Evolutionary conservation across 192 early-diverging fungal species (phyloP), one percentile per base, ranked within the genome.

Genomic region (Backusella parvicylindrica): DNA sequence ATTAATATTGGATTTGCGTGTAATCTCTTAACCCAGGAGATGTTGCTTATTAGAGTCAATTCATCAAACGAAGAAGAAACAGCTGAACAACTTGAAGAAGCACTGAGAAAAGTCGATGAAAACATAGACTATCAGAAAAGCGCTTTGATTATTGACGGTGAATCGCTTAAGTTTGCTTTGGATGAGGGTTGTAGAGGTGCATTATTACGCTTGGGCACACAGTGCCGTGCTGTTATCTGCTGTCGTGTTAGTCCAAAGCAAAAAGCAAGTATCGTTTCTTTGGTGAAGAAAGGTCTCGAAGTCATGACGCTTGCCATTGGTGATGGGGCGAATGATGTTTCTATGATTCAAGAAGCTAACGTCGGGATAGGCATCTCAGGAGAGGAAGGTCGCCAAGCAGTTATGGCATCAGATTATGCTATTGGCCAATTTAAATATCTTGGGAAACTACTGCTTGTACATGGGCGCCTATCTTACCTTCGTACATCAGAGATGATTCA

Each of bases 281-380:
- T 94, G 50, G 91, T 94, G 28, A 92, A 92, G 66, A 81, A 88
- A 28, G 81, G 84, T 9, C 78, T 88, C 21, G 79, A 88, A 32
- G 85, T 84, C 18, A 86, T 93, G 83, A 92, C 91, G 36, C 80
- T 92, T 40, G 86, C 91, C 2, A 94, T 94, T 71, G 92, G 92
- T 11, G 92, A 94, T 78, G 92, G 92, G 11, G 92, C 92, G 3
- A 94, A 94, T 68, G 92, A 94, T 80, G 92, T 94, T 28, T 86
- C 86, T 49, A 94, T 94, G 92, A 94, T 94, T 63, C 92, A 94
- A 70, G 92, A 86, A 64, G 93, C 93, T 0, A 86, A 94, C 73
- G 85, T 94, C 50, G 92, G 92, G 33, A 79, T 93, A 40, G 92
- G 92, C 16, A 91, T 93, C 26, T 86, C 88, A 4, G 92, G 92